These are phyloP conservation scores for Gossypium aridum DNA, from an alignment of 441 rosid genomes.

Conservation along the genomic window DNA sequence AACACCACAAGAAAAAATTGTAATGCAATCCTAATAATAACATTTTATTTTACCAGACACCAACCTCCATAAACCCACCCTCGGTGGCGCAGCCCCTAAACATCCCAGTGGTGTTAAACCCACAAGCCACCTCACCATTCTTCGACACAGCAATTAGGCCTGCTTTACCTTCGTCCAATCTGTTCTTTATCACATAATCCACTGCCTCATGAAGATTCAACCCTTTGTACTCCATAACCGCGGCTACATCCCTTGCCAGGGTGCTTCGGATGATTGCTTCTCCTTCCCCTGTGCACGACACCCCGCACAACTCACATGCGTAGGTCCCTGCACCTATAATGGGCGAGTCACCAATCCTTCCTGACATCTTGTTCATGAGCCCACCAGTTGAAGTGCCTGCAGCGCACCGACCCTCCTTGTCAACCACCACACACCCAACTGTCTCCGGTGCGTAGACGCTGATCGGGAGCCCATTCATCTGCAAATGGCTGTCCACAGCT, in stretches of 20 bases:
- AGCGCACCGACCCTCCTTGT: constrained; percentile 76
- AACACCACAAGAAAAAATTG: no score
- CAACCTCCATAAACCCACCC: constrained; percentile 58
- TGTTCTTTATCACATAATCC: constrained; percentile 61
- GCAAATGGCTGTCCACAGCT: constrained; percentile 40
- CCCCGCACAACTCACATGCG: constrained; percentile 71
- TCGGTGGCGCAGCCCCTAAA: constrained; percentile 61
- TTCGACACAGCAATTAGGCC: constrained; percentile 63
- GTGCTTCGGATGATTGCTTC: constrained; percentile 90
- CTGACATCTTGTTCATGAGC: constrained; percentile 78
- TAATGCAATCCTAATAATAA: no score
- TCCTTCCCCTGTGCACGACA: constrained; percentile 93
- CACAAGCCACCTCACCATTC: constrained; percentile 58
- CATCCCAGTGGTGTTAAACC: constrained; percentile 59
- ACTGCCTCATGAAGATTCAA: constrained; percentile 69
- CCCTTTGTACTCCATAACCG: constrained; percentile 93
- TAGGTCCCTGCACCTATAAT: constrained; percentile 89
- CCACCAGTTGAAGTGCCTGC: constrained; percentile 96
- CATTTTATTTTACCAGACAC: constrained; percentile 39
- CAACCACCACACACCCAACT: constrained; percentile 88
- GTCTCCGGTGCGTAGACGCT: constrained; percentile 84
- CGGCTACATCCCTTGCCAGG: constrained; percentile 81
- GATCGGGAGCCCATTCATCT: constrained; percentile 89
- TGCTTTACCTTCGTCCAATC: constrained; percentile 75
- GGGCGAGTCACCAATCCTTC: constrained; percentile 94